Percentiles rank a stretch among this genome's conserved stretches.
phyloP scores from a whole-genome alignment of 2,329 filamentous ascomycete species.

The Hansfordia pulvinata region DNA sequence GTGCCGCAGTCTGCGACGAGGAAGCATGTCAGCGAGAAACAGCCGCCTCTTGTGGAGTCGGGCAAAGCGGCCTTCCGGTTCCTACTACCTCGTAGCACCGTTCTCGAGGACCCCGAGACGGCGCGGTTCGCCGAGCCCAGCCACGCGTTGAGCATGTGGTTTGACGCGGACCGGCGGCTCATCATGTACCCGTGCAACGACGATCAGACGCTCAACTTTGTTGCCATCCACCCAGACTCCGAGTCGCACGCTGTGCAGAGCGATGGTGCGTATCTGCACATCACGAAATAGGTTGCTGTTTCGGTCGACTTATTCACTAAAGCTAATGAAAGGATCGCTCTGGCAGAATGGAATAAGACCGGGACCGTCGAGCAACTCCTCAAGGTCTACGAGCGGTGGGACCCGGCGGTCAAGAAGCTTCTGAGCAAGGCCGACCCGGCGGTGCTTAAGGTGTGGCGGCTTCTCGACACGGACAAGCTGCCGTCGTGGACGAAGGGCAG shows the following conservation, averaged over 20 bases:
- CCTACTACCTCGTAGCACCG: constrained; percentile 25
- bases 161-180: constrained; percentile 24
- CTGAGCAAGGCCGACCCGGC: constrained; percentile 27
- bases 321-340: too few relatives aligned
- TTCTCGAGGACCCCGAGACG: constrained; percentile 19
- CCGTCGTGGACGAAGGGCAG: constrained; percentile 37
- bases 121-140: constrained; percentile 15
- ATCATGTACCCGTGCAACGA: constrained; percentile 32
- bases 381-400: constrained; percentile 26
- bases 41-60: too few relatives aligned
- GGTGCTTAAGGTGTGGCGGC: constrained; percentile 39
- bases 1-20: too few relatives aligned
- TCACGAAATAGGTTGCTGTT: too few relatives aligned
- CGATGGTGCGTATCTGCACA: constrained; percentile 16
- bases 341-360: constrained; percentile 24
- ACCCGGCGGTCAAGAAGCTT: constrained; percentile 22
- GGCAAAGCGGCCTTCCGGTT: constrained; percentile 47
- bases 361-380: constrained; percentile 22
- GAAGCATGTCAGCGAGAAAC: too few relatives aligned
- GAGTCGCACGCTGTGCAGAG: constrained; percentile 18
- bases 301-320: too few relatives aligned
- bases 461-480: constrained; percentile 48
- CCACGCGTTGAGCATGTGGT: constrained; percentile 23
- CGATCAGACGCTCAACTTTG: constrained; percentile 31
- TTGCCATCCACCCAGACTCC: constrained; percentile 34